Conservation (phyloP, 352 stramenopile species). For the Phytopythium cucurbitacearum region DNA sequence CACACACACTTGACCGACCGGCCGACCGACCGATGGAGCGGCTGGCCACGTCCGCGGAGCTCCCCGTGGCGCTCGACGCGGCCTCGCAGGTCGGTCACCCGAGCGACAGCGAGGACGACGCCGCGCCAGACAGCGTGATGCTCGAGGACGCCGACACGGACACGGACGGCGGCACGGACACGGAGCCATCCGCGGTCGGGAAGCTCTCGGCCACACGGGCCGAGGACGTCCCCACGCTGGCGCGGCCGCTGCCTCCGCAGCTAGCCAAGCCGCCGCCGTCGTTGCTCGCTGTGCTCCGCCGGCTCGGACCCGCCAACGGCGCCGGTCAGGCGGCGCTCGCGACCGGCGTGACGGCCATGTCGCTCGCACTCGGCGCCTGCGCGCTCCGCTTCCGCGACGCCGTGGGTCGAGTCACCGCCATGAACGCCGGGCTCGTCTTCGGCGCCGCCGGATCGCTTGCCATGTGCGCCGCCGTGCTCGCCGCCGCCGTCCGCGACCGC, state of each 20-base stretch:
- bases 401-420: constrained; percentile 33
- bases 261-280: neutral
- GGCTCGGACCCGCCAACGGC: neutral
- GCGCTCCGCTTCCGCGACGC: constrained; percentile 39
- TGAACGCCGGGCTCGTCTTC: constrained; percentile 62
- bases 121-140: too few relatives aligned
- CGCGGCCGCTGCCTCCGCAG: neutral
- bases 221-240: constrained; percentile 3
- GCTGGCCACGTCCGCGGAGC: constrained; percentile 1
- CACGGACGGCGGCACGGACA: neutral
- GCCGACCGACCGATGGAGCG: neutral
- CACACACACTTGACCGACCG: neutral
- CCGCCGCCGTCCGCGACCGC: constrained; percentile 42
- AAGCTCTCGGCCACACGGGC: constrained; percentile 1
- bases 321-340: constrained; percentile 36
- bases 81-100: constrained; percentile 5
- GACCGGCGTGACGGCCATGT: constrained; percentile 27
- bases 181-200: neutral
- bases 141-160: too few relatives aligned
- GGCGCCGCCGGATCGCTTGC: constrained; percentile 50
- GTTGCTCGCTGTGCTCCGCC: neutral
- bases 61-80: neutral
- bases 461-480: constrained; percentile 57
- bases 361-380: constrained; percentile 37
- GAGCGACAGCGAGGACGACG: neutral